Conservation (phyloP, 306 rosid genomes). For the Trifolium subterraneum region DNA sequence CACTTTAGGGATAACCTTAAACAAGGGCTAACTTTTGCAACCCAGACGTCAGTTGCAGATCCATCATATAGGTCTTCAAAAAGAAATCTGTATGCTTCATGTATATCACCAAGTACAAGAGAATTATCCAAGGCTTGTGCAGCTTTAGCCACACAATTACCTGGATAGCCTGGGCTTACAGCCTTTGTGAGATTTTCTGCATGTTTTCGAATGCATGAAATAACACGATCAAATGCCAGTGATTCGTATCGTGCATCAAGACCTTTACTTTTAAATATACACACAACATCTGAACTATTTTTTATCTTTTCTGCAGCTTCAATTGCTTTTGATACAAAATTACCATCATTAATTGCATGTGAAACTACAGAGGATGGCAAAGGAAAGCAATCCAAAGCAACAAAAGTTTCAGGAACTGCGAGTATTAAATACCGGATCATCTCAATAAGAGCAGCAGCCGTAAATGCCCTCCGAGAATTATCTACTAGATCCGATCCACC, state of each 20-base stretch:
- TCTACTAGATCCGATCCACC: constrained; percentile 94
- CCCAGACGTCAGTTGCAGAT: constrained; percentile 68
- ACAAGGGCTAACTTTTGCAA: constrained; percentile 78
- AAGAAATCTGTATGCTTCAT: constrained; percentile 62
- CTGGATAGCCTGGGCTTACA: constrained; percentile 77
- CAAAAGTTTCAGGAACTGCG: constrained; percentile 89
- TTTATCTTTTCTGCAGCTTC: constrained; percentile 67
- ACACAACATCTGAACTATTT: constrained; percentile 59
- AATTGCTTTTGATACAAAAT: constrained; percentile 60
- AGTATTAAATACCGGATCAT: constrained; percentile 88
- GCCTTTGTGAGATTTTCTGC: constrained; percentile 75
- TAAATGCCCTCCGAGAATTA: constrained; percentile 85
- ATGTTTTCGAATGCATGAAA: constrained; percentile 71
- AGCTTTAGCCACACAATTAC: constrained; percentile 80
- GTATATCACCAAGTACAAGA: constrained; percentile 72
- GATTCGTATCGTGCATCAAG: constrained; percentile 77
- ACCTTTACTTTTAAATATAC: constrained; percentile 60
- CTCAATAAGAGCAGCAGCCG: constrained; percentile 78
- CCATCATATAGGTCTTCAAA: constrained; percentile 78
- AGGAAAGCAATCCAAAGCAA: constrained; percentile 93
- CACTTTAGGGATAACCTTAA: constrained; percentile 84
- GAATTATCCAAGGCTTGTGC: constrained; percentile 81
- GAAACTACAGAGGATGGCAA: constrained; percentile 81
- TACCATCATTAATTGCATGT: constrained; percentile 68
- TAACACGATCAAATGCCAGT: constrained; percentile 66